Base-by-base conservation (phyloP, 768 basidiomycete species). In the Calvatia gigantea region DNA sequence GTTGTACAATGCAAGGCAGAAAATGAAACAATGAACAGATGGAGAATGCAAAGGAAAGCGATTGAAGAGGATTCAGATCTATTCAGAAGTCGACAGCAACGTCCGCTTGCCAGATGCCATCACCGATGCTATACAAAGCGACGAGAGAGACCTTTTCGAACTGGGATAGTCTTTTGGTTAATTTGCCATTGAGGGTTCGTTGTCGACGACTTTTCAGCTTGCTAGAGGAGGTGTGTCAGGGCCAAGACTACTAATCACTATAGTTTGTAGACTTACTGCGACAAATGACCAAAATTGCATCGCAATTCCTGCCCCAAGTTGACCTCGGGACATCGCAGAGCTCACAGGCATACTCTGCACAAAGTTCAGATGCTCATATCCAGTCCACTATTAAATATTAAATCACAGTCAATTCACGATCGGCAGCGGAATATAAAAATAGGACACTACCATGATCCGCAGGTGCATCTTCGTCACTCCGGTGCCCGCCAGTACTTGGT, bases 291-390 rank as follows among this genome's bases (percentile, higher is more conserved):
- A 51, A 15, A 60, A 56, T 8, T 56, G 50, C 49, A 46, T 44
- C 3, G 80, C 71, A n/a, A 82, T 61, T 1, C 65, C 60, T 0
- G 67, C 64, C 0, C 70, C 80, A 8, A 82, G 65, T 42, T 75
- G 69, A 1, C 70, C 73, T 1, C 79, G 72, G 1, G 80, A 79
- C 27, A 81, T 74, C 0, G 72, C 33, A 6, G 45, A 27, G 6
- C 54, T 55, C 19, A 45, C 45, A 38, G 54, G 54, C 33, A 39
- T 60, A 35, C 39, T 44, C 6, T 46, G 50, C 31, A 42, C 32
- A 31, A 41, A 60, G 39, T 56, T 51, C 25, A 60, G 17, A 23
- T 56, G 50, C 5, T 55, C 51, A 53, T 60, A 60, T n/a, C 59
- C 59, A 2, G 59, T 27, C 59, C 59, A 60, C 59, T 60, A 41